Conservation (phyloP, 192 early-diverging fungal genomes). For the Gorgonomyces haynaldii region DNA sequence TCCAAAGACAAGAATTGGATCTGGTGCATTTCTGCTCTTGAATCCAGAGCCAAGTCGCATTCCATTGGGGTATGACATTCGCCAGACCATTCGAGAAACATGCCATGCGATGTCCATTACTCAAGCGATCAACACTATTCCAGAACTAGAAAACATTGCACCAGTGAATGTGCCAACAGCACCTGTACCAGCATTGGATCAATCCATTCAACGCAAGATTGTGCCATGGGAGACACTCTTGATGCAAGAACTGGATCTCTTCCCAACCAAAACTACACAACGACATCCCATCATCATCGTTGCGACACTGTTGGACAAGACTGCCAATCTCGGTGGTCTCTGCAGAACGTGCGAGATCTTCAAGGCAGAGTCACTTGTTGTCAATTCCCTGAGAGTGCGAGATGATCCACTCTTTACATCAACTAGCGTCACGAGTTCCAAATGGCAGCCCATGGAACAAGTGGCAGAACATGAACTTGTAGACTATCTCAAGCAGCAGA, state of each 20-base stretch:
- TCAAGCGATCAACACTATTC: neutral
- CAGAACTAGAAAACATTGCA: neutral
- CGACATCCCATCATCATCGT: slow-evolving; percentile 47
- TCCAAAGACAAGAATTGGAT: slow-evolving; percentile 38
- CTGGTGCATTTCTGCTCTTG: slow-evolving; percentile 8
- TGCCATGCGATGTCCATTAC: neutral
- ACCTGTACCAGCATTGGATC: neutral
- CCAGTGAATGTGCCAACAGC: neutral
- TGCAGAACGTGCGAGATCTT: slow-evolving; percentile 53
- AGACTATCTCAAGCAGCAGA: slow-evolving; percentile 31
- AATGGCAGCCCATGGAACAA: slow-evolving; percentile 47
- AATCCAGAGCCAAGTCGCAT: slow-evolving; percentile 3
- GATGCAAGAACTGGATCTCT: slow-evolving; percentile 38
- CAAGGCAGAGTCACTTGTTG: slow-evolving; percentile 38
- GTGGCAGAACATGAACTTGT: slow-evolving; percentile 23
- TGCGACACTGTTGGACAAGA: slow-evolving; percentile 38
- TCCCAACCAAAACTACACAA: slow-evolving; percentile 7
- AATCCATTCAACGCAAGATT: slow-evolving; percentile 43
- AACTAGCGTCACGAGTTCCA: slow-evolving; percentile 43
- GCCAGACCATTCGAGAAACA: neutral
- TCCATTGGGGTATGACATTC: neutral
- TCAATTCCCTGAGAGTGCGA: slow-evolving; percentile 26
- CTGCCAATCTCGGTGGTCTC: slow-evolving; percentile 46
- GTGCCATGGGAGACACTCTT: slow-evolving; percentile 50
- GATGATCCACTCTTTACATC: slow-evolving; percentile 36